Evolutionary conservation across 352 stramenopile genomes (phyloP), one percentile per base, ranked within the genome.

Genomic region (Pythium utonaiense): DNA sequence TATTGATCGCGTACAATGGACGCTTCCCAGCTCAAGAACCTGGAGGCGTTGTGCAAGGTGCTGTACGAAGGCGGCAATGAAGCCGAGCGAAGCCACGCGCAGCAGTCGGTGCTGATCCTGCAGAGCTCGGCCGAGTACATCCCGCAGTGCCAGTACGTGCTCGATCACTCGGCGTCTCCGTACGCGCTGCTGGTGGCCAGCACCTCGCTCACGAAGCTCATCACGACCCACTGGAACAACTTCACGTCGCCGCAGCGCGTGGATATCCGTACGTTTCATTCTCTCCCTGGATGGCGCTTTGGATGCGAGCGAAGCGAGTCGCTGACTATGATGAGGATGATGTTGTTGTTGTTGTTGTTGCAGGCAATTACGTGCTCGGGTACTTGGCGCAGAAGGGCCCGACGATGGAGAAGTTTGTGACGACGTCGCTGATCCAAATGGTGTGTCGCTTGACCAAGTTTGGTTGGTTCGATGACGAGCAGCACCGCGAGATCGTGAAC

Each of bases 381-480:
- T 99, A 99, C 75, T 74, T 99, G 52, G 96, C 93, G 6, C 96
- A 98, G 65, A 97, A 99, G 38, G 96, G 96, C 1, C 93, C 94
- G 12, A 91, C 71, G 5, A 70, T 99, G 31, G 89, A 98, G 71
- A 94, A 93, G 62, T 99, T 98, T 70, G 96, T 99, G 52, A 95
- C 89, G 6, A 95, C 89, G 17, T 93, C 85, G 60, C 79, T 99
- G 22, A 98, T 99, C 60, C 96, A 99, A 71, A 89, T 99, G 66
- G 88, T 99, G 12, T 99, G 96, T 73, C 93, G 97, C 16, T 92
- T 99, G 51, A 99, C 96, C 60, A 99, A 99, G 80, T 92, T 99
- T 51, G 96, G 96, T n/a, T 99, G 97, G 97, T 99, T 99, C 66
- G 96, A 99, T 63, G 96, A 99, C 73, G 89, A 97, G 31, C 94